phyloP scores from a whole-genome alignment of 2,329 filamentous ascomycete genomes.

The Clonostachys chloroleuca region DNA sequence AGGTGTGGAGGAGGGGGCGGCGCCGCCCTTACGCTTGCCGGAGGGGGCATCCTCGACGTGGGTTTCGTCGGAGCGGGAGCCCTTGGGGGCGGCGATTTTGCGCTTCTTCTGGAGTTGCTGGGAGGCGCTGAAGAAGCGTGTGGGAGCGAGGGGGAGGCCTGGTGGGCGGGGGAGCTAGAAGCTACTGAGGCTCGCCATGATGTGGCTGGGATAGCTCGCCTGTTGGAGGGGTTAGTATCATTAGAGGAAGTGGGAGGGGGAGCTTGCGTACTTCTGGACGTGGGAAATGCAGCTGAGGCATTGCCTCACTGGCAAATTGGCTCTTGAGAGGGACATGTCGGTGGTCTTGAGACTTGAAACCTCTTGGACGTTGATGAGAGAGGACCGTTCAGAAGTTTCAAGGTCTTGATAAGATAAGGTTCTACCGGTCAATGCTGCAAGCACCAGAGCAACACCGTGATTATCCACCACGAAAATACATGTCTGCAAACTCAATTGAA shows the following conservation, averaged over 20 bases:
- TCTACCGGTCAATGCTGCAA: too few species aligned
- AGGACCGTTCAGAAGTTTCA: too few species aligned
- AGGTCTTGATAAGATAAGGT: too few species aligned
- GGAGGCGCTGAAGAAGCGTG: constrained; percentile 21
- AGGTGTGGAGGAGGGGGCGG: constrained; percentile 7
- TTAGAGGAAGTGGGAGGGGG: neutral
- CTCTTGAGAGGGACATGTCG: too few species aligned
- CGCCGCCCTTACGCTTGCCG: constrained; percentile 1
- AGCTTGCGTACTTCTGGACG: too few species aligned
- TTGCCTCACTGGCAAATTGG: too few species aligned
- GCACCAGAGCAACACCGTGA: too few species aligned
- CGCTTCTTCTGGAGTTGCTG: constrained; percentile 27
- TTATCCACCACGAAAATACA: too few species aligned
- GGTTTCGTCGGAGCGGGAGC: constrained; percentile 16
- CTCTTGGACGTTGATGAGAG: too few species aligned
- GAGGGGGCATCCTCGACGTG: constrained; percentile 8
- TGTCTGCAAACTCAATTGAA: too few species aligned
- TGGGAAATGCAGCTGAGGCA: too few species aligned
- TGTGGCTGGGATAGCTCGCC: neutral
- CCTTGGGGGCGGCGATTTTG: constrained; percentile 22
- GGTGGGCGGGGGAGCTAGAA: neutral
- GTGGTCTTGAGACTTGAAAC: too few species aligned
- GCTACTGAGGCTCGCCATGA: neutral
- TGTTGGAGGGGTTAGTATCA: neutral
- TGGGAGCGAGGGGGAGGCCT: neutral